phyloP scores from a whole-genome alignment of 768 basidiomycete genomes.

The Pulveroboletus sp. region DNA sequence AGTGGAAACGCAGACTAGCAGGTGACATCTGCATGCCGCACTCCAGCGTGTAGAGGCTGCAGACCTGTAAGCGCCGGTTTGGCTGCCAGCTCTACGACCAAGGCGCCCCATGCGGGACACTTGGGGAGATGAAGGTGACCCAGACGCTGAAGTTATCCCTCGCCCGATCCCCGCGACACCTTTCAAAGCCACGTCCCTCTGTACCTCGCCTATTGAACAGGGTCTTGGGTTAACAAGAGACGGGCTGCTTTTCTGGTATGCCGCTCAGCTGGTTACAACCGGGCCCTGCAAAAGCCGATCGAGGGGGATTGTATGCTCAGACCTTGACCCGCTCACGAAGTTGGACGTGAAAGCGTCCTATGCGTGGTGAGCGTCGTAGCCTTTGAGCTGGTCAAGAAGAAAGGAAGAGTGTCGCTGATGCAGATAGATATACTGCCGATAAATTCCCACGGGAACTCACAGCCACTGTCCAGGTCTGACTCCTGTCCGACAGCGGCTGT shows the following conservation, averaged over 20 bases:
- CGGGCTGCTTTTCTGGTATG: slow-evolving; percentile 62
- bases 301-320: slow-evolving; percentile 65
- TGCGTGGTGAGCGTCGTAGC: slow-evolving; percentile 66
- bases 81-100: neutral
- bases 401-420: too few species aligned
- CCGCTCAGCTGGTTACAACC: slow-evolving; percentile 51
- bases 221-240: slow-evolving; percentile 39
- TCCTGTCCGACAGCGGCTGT: too few species aligned
- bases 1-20: neutral
- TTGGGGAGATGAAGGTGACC: slow-evolving; percentile 11
- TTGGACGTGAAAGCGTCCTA: slow-evolving; percentile 34
- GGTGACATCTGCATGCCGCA: neutral
- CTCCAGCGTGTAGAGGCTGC: neutral
- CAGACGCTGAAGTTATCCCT: neutral
- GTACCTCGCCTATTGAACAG: slow-evolving; percentile 21
- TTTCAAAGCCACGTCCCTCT: slow-evolving; percentile 40
- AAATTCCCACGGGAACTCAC: too few species aligned
- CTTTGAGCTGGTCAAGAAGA: slow-evolving; percentile 42
- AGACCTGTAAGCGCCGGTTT: accelerated
- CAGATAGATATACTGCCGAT: too few species aligned
- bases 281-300: slow-evolving; percentile 61
- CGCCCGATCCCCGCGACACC: slow-evolving; percentile 54
- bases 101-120: slow-evolving; percentile 15
- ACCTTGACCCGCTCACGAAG: slow-evolving; percentile 78
- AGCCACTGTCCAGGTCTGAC: too few species aligned